These are phyloP conservation scores for Apiotrichum sp. DNA, from an alignment of 1,284 basidiomycete species.

Conservation along the genomic window DNA sequence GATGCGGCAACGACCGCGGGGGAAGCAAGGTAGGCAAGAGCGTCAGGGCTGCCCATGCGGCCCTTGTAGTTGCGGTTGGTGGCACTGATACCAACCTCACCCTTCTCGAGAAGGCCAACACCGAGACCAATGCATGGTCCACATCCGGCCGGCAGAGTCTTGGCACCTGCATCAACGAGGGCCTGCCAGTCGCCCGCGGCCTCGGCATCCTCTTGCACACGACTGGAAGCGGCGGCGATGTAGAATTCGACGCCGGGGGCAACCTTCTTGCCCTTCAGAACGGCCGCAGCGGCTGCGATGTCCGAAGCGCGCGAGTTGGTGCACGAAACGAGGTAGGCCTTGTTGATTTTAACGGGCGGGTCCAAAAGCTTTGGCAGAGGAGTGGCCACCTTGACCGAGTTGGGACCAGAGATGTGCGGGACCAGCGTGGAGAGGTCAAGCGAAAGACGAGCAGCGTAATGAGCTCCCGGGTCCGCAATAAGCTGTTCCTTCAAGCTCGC, in stretches of 20 bases:
- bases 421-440: slow-evolving; percentile 91
- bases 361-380: slow-evolving; percentile 75
- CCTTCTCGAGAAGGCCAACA: slow-evolving; percentile 85
- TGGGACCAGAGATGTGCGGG: slow-evolving; percentile 93
- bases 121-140: slow-evolving; percentile 97
- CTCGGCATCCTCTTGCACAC: slow-evolving; percentile 87
- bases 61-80: slow-evolving; percentile 99
- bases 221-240: slow-evolving; percentile 87
- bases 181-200: slow-evolving; percentile 80
- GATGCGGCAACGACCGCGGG: slow-evolving; percentile 96
- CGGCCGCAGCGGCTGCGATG: slow-evolving; percentile 82
- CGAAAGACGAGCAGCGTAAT: slow-evolving; percentile 81
- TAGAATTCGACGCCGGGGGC: slow-evolving; percentile 93
- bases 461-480: slow-evolving; percentile 68
- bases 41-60: slow-evolving; percentile 92
- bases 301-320: slow-evolving; percentile 97
- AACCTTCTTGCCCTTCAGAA: slow-evolving; percentile 77
- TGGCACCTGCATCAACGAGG: slow-evolving; percentile 79
- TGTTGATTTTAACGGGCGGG: slow-evolving; percentile 77
- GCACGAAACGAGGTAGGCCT: slow-evolving; percentile 97
- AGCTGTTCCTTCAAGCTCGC: slow-evolving; percentile 57
- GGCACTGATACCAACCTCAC: slow-evolving; percentile 91
- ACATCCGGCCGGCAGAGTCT: slow-evolving; percentile 88
- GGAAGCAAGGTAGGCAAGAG: slow-evolving; percentile 89
- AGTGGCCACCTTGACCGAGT: slow-evolving; percentile 93